Base-by-base conservation (phyloP, 2,329 filamentous ascomycete species). In the Penicillium corylophilum region DNA sequence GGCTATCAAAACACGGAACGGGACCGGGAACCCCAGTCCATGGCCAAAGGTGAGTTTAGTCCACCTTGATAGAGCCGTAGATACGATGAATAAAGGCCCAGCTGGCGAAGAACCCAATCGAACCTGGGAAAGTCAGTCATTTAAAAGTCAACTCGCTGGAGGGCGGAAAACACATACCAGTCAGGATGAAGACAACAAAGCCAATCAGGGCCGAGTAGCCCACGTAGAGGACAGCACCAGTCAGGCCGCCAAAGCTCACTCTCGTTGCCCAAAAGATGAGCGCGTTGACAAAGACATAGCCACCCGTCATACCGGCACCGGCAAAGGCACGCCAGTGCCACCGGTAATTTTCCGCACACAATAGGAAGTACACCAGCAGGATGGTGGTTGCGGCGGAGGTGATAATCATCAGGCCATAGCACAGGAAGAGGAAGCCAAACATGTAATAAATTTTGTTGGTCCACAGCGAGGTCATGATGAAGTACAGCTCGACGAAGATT, bases 371-470 rank as follows among this genome's bases (percentile, higher is more conserved):
- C 0, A 96, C 89, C 81, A 97, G 87, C 16, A 99, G 78, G 8
- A 97, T 86, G 1, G 94, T 97, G 36, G 95, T 93, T 1, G 92
- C 87, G 0, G 93, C 93, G 53, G 88, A 91, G 1, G 94, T 97
- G 64, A 96, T 88, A 63, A 97, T 90, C 91, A 99, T 96, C 44
- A 99, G 82, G 10, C 89, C 92, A 68, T 96, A 99, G 80, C 92
- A 96, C 50, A 99, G 82, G 80, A 99, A 99, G 31, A 99, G 79
- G 81, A 99, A 99, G 20, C 94, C 94, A 66, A 99, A 99, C 94
- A 99, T 99, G 82, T 99, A 99, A 80, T 99, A 99, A 61, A 99
- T 94, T 74, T 94, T 90, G 78, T 87, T 93, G 74, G 95, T 96
- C 94, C 94, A 99, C 69, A 99, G 93, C 23, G 90, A 95, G 75